Percentiles rank a stretch among this genome's conserved stretches.
Conservation (phyloP, 345 rosid genomes). For the Lepidium didymum region DNA sequence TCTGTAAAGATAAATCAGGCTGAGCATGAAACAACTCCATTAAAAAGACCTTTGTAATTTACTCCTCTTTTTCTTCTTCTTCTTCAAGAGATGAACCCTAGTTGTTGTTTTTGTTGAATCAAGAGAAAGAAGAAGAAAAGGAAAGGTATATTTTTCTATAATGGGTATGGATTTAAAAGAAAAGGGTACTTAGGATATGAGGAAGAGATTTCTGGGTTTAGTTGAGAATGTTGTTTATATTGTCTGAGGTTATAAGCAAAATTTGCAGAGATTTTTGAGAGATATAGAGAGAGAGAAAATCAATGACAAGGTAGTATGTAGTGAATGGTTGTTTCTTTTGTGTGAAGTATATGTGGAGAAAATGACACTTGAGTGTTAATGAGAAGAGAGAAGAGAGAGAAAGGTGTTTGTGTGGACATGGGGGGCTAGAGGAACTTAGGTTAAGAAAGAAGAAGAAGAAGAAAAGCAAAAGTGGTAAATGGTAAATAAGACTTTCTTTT, state of each 20-base stretch:
- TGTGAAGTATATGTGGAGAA: conserved; percentile 38
- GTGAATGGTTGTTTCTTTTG: conserved; percentile 37
- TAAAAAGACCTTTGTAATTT: not conserved
- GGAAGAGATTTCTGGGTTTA: conserved; percentile 17
- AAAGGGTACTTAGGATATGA: conserved; percentile 10
- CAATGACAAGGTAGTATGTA: conserved; percentile 34
- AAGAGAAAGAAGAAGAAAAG: conserved; percentile 49
- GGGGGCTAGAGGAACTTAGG: conserved; percentile 46
- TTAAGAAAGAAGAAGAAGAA: conserved; percentile 30
- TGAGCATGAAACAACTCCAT: conserved; percentile 37
- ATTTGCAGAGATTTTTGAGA: conserved; percentile 34
- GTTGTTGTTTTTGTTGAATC: conserved; percentile 71
- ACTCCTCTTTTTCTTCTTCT: conserved; percentile 33
- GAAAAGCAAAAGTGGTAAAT: conserved; percentile 25
- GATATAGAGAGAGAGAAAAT: conserved; percentile 27
- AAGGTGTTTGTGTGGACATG: conserved; percentile 54
- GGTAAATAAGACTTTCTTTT: conserved; percentile 34
- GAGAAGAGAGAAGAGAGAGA: conserved; percentile 27
- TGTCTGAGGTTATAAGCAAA: conserved; percentile 34
- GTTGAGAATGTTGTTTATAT: conserved; percentile 28
- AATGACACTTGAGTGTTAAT: conserved; percentile 38
- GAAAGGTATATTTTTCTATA: not conserved
- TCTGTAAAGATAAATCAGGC: conserved; percentile 28
- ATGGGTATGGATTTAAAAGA: not conserved
- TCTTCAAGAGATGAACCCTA: conserved; percentile 40